Conservation (phyloP, 495 filamentous ascomycete species). For the Neurospora cerealis region DNA sequence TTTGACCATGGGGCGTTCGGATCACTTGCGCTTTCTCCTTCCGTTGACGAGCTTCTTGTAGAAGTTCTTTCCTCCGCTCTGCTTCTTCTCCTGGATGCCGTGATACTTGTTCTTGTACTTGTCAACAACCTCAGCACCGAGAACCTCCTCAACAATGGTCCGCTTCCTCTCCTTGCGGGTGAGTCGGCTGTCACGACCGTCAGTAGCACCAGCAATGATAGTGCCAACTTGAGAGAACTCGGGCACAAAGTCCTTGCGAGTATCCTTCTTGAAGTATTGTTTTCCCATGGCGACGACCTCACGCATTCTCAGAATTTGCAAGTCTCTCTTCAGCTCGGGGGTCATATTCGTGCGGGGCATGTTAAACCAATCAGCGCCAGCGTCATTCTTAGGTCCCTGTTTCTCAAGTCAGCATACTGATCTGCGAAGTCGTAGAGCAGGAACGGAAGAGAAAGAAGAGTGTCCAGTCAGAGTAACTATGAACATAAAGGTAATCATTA, state of each 20-base stretch:
- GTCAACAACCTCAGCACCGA: constrained; percentile 46
- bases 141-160: constrained; percentile 82
- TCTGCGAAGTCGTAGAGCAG: constrained; percentile 1
- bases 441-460: background rate
- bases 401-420: constrained; percentile 12
- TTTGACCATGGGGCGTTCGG: background rate
- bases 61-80: constrained; percentile 16
- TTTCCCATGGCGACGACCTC: constrained; percentile 75
- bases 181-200: constrained; percentile 70
- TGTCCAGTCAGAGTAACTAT: constrained; percentile 97
- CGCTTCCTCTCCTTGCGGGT: constrained; percentile 79
- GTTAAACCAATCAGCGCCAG: constrained; percentile 72
- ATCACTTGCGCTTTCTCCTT: constrained; percentile 16
- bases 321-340: constrained; percentile 72
- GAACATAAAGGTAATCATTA: constrained; percentile 64
- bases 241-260: constrained; percentile 51
- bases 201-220: constrained; percentile 79
- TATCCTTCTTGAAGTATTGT: constrained; percentile 79
- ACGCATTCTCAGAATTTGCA: constrained; percentile 81
- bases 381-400: constrained; percentile 34
- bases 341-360: constrained; percentile 76
- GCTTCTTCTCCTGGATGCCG: constrained; percentile 24
- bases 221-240: constrained; percentile 83
- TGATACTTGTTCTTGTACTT: constrained; percentile 29
- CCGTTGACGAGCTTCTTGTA: constrained; percentile 26